Base-by-base conservation (phyloP, 768 basidiomycete species). In the Thelephora ganbajun region DNA sequence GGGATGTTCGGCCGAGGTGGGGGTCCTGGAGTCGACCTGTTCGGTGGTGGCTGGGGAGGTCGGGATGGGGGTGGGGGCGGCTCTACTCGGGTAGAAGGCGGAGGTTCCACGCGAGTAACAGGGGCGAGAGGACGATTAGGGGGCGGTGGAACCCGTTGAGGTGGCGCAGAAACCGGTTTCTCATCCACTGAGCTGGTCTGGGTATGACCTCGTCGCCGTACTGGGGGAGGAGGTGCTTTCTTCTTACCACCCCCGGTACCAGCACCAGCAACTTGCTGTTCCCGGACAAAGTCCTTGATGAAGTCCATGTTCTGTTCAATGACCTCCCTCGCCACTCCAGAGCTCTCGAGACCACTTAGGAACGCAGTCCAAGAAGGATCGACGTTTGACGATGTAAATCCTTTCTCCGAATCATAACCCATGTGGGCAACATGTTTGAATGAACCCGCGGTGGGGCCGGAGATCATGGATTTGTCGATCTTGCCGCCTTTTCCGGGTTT, bases 371-470 rank as follows among this genome's bases (percentile, higher is more conserved):
- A 98, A 4, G 83, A 87, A 1, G 87, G 78, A 62, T 99, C 94
- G 5, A 99, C 86, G 46, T 87, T 87, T 13, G 70, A 73, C 0
- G 83, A 86, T 0, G 80, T 83, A 63, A 90, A 97, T 2, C 94
- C 94, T 20, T 79, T 76, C 53, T 94, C 80, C 0, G 75, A 61
- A 56, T 96, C 87, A 61, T 83, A 96, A 11, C 92, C 93, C 86
- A 99, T 94, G 60, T 97, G 93, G 0, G 85, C 90, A 39, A 96
- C 73, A 58, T 97, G 93, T 49, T 77, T 73, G 68, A 97, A 97
- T 6, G 83, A 83, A 12, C 80, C 80, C 1, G 67, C 61, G 3
- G 79, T 75, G 2, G 92, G 93, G 0, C 71, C 83, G 11, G 90
- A 92, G 44, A 98, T 97, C 71, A 83, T 76, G 0, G 88, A 84